Evolutionary conservation across 108 stramenopile genomes (phyloP).

Genomic region (Pseudonitzschia multiseries): DNA sequence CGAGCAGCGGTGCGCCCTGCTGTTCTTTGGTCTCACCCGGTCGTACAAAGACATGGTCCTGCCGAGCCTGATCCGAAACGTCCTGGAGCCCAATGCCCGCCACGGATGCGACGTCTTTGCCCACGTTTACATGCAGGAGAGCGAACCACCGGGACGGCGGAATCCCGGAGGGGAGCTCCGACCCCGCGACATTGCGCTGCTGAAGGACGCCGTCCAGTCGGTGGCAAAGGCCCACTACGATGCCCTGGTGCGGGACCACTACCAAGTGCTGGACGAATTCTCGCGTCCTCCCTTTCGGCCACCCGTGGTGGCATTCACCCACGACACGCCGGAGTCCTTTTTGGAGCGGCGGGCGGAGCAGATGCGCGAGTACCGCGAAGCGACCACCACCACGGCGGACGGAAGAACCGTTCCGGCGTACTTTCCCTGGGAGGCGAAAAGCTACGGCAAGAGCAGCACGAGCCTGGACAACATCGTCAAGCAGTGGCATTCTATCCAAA

Average conservation of each 20-base stretch:
- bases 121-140: constrained; percentile 34
- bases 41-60: constrained; percentile 52
- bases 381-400: background rate
- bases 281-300: background rate
- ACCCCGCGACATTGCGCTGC: constrained; percentile 42
- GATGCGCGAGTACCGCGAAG: constrained; percentile 30
- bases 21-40: constrained; percentile 54
- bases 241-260: background rate
- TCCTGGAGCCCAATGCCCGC: constrained; percentile 50
- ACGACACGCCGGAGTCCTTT: constrained; percentile 45
- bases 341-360: constrained; percentile 21
- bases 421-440: constrained; percentile 37
- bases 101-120: constrained; percentile 62
- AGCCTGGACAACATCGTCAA: constrained; percentile 46
- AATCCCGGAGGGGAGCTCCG: constrained; percentile 44
- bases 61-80: constrained; percentile 46
- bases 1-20: constrained; percentile 31
- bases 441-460: constrained; percentile 23
- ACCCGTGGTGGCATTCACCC: constrained; percentile 32
- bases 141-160: constrained; percentile 41
- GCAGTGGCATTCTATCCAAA: constrained; percentile 50
- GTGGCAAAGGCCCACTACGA: background rate
- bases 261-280: background rate
- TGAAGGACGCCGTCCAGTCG: constrained; percentile 34
- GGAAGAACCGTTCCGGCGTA: constrained; percentile 28